Percentiles rank a stretch among this genome's conserved stretches.
phyloP scores from a whole-genome alignment of 805 yeast species.

The Candida peoriensis region DNA sequence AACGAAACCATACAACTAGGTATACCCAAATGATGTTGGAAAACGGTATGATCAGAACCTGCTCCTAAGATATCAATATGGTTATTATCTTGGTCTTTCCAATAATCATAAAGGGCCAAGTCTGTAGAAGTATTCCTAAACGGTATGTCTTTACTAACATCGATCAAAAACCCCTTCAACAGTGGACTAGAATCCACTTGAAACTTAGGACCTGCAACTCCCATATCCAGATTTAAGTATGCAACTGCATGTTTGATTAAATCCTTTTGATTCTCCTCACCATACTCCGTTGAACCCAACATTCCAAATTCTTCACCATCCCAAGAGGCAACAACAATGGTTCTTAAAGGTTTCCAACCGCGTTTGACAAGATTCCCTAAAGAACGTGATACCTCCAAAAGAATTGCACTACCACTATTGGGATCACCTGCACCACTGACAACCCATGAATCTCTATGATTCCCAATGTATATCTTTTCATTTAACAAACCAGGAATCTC shows the following conservation, averaged over 20 bases:
- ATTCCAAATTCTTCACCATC: slow-evolving; percentile 76
- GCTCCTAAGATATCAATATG: slow-evolving; percentile 40
- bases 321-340: slow-evolving; percentile 71
- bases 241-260: slow-evolving; percentile 53
- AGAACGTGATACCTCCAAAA: slow-evolving; percentile 50
- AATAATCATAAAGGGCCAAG: slow-evolving; percentile 42
- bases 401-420: slow-evolving; percentile 42
- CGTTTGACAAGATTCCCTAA: slow-evolving; percentile 36
- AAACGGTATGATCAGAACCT: slow-evolving; percentile 52
- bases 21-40: slow-evolving; percentile 63
- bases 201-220: slow-evolving; percentile 48
- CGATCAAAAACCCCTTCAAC: slow-evolving; percentile 38
- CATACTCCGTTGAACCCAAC: slow-evolving; percentile 76
- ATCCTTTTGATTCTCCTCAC: slow-evolving; percentile 47
- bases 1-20: slow-evolving; percentile 54
- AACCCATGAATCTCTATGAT: slow-evolving; percentile 48
- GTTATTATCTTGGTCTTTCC: slow-evolving; percentile 32
- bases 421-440: slow-evolving; percentile 49
- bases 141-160: slow-evolving; percentile 43
- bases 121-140: slow-evolving; percentile 33
- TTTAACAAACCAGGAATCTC: slow-evolving; percentile 54
- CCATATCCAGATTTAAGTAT: slow-evolving; percentile 41
- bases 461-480: slow-evolving; percentile 51
- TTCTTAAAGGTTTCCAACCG: slow-evolving; percentile 71
- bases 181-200: slow-evolving; percentile 51